Conservation (phyloP, 345 rosid genomes). For the Melaleuca quinquenervia region DNA sequence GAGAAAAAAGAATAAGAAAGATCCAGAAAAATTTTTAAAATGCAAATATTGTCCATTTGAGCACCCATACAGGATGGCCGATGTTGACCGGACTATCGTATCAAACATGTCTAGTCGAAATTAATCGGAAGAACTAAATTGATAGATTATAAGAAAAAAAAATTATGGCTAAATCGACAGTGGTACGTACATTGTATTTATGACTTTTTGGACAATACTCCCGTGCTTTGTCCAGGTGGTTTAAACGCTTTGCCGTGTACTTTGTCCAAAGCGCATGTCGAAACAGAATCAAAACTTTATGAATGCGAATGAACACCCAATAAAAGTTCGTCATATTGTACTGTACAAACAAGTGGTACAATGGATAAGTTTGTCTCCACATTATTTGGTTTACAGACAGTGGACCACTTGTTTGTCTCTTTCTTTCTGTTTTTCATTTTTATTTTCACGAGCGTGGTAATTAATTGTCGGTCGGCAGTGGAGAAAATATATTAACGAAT, state of each 20-base stretch:
- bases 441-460: too few species aligned
- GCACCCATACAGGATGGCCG: too few species aligned
- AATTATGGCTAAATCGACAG: accelerated
- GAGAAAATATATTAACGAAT: too few species aligned
- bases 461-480: too few species aligned
- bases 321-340: too few species aligned
- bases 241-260: neutral
- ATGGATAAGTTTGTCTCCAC: too few species aligned
- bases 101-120: neutral
- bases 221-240: neutral
- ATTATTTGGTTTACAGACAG: too few species aligned
- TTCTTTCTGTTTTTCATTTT: too few species aligned
- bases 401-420: too few species aligned
- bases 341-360: too few species aligned
- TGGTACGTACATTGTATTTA: neutral
- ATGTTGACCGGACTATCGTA: neutral
- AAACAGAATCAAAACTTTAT: too few species aligned
- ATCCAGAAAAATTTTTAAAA: neutral
- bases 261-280: neutral
- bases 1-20: neutral
- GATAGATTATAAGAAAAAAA: accelerated
- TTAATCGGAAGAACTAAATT: neutral
- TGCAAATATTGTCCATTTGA: neutral
- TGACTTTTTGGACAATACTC: neutral
- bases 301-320: too few species aligned